Percentiles rank a stretch among this genome's conserved stretches.
These are phyloP conservation scores for Ustilago cynodontis DNA, from an alignment of 1,284 basidiomycete species.

Conservation along the genomic window DNA sequence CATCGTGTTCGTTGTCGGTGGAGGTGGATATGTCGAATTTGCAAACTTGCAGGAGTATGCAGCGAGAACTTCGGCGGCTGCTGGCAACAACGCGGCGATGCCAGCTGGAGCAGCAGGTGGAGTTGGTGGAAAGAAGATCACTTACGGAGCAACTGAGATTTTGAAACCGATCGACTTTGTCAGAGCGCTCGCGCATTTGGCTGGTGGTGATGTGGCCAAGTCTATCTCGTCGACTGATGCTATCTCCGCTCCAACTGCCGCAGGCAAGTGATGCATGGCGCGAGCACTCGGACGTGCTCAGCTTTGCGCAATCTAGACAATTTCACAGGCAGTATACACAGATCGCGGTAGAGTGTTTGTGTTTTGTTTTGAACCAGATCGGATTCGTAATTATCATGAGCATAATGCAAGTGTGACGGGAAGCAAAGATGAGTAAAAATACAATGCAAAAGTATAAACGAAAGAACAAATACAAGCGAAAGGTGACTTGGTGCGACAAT, in stretches of 20 bases:
- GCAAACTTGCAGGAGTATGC: conserved; percentile 78
- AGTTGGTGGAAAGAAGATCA: conserved; percentile 75
- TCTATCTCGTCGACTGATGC: not conserved
- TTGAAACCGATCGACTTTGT: conserved; percentile 89
- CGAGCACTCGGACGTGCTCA: too few species aligned
- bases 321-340: not conserved
- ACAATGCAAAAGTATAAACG: conserved; percentile 23
- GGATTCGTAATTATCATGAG: not conserved
- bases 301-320: conserved; percentile 1
- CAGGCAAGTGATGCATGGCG: conserved; percentile 4
- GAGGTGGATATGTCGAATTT: conserved; percentile 96
- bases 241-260: not conserved
- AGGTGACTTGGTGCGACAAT: conserved; percentile 4
- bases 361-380: not conserved
- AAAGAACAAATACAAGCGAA: conserved; percentile 7
- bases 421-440: conserved; percentile 16
- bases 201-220: conserved; percentile 32
- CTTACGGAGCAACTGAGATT: conserved; percentile 97
- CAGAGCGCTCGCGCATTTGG: conserved; percentile 73
- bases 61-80: conserved; percentile 78
- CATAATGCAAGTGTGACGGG: not conserved
- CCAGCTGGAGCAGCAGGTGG: conserved; percentile 57
- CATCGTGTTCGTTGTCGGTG: conserved; percentile 94
- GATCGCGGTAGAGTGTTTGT: not conserved
- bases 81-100: conserved; percentile 71